These are phyloP conservation scores for Larix sibirica DNA, from an alignment of 83 land plant genomes.

Conservation along the genomic window DNA sequence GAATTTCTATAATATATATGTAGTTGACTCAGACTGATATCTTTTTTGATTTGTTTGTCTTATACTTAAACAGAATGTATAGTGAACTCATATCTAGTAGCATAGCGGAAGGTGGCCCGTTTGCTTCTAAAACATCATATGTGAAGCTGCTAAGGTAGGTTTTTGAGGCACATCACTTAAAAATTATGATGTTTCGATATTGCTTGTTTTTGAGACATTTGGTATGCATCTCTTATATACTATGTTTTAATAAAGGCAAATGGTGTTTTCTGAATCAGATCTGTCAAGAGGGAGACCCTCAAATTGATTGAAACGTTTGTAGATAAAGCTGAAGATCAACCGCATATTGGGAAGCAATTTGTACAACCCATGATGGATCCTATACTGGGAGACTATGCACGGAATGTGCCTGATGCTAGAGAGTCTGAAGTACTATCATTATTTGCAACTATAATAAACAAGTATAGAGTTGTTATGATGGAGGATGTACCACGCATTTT, in stretches of 20 bases:
- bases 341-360: slow-evolving; percentile 93
- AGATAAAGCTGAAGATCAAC: slow-evolving; percentile 95
- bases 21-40: neutral
- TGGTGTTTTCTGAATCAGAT: slow-evolving; percentile 51
- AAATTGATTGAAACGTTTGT: slow-evolving; percentile 97
- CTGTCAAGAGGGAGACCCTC: slow-evolving; percentile 96
- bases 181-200: neutral
- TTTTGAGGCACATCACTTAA: neutral
- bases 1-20: neutral
- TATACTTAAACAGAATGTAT: slow-evolving; percentile 81
- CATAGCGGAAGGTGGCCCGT: slow-evolving; percentile 97
- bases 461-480: slow-evolving; percentile 87
- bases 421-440: slow-evolving; percentile 98
- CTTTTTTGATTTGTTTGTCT: neutral
- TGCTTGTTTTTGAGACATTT: neutral
- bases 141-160: slow-evolving; percentile 89
- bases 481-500: slow-evolving; percentile 99
- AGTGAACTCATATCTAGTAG: slow-evolving; percentile 97
- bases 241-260: neutral
- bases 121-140: slow-evolving; percentile 88
- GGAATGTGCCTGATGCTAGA: slow-evolving; percentile 98
- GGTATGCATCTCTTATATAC: neutral
- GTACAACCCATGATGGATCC: slow-evolving; percentile 99
- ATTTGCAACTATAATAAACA: slow-evolving; percentile 98
- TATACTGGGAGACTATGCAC: slow-evolving; percentile 93